Base-by-base conservation (phyloP, 495 filamentous ascomycete species). In the Penicillium antarcticum region DNA sequence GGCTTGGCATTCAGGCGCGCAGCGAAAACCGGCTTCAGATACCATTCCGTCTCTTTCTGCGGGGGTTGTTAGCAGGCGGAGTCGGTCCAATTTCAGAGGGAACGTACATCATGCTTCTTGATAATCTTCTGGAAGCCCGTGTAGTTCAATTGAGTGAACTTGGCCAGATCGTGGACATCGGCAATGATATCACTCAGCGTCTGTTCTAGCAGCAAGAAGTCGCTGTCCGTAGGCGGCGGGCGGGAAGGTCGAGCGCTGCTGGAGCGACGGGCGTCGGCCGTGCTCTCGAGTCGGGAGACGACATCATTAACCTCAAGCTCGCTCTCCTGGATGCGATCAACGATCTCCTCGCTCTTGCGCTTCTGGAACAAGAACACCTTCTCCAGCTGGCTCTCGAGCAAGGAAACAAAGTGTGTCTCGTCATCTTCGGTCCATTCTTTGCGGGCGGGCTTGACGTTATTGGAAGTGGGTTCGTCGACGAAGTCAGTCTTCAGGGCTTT, bases 41-140 rank as follows among this genome's bases (percentile, higher is more conserved):
- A 84, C 95, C 95, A 97, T 31, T 81, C 75, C 0, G 94, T 99
- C 80, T 88, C 76, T 88, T 99, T 99, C 88, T 95, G 55, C 43
- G 18, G 11, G 23, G 11, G 45, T 45, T 21, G 52, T 67, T 49
- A 67, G 56, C 42, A 38, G 43, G 7, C 34, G 29, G 29, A 23
- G 17, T 24, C 11, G 13, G 1, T 29, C 34, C 21, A 29, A 36
- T 31, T 19, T 13, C 33, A 10, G 33, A 11, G 31, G 32, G 5
- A 48, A 80, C 87, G 46, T 72, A 94, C 90, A 78, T 99, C 94
- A 69, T 99, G 94, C 75, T 99, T 99, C 77, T 99, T 99, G 66
- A 99, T 96, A 60, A 99, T 99, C 77, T 99, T 99, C 77, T 97
- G 95, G 63, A 99, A 99, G 1, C 95, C 94, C 1, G 92, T 97